Evolutionary conservation across 805 yeast genomes (phyloP), one percentile per base, ranked within the genome.

Genomic region (Martiniozyma abietophila): DNA sequence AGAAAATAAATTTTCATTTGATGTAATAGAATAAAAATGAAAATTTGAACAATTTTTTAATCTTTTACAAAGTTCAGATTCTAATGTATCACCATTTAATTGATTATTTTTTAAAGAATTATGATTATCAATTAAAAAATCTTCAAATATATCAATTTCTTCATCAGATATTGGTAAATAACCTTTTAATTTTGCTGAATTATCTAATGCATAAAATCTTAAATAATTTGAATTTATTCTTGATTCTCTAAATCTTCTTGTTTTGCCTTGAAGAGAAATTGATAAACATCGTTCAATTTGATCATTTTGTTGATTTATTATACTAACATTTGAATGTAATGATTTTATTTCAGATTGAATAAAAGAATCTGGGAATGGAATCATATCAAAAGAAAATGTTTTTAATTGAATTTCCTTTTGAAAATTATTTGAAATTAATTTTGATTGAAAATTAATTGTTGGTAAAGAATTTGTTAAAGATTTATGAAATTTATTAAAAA

Each of bases 171-270:
- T 51, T 7, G 61, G 61, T 4, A 62, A 47, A 1, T 49, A 35
- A 0, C 63, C 62, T 6, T 51, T 49, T 7, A 15, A 42, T 33
- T 39, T 72, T 44, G 29, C 67, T 8, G 59, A 51, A 29, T 56
- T 59, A 45, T 71, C 75, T 27, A 61, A 53, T 0, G 78, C 67
- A 43, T 71, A 72, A 16, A 66, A 47, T 25, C 69, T 49, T n/a
- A 73, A 50, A 37, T 71, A 72, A 19, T 55, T 50, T 4, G 71
- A 49, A 46, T 73, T 72, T 16, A 69, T 54, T 27, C 79, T 57
- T 24, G 64, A 60, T 36, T 71, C 76, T 37, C 77, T 52, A 3
- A 43, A 30, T 24, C 48, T 31, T n/a, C 26, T 34, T 12, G 40
- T 36, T 29, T 38, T 36, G 8, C 45, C 41, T 11, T 20, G 33